Base-by-base conservation (phyloP, 495 filamentous ascomycete species). In the Tuber indicum region DNA sequence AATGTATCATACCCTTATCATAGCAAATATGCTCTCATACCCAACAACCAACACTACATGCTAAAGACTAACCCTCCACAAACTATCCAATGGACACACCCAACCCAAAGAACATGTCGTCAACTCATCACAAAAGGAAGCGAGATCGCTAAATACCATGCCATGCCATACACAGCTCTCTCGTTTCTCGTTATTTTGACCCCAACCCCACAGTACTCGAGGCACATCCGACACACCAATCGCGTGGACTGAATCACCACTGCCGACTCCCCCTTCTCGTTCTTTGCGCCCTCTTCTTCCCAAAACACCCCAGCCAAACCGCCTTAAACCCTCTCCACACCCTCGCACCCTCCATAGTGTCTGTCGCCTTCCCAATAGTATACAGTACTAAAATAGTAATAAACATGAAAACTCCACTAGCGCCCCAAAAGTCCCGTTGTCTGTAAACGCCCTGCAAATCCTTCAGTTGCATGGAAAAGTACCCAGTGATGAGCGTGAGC, bases 401-500 rank as follows among this genome's bases (percentile, higher is more conserved):
- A 41, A 86, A 86, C 71, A 93, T 87, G 52, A 93, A 89, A 58
- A 93, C 88, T 9, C 86, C 90, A 82, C 94, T 94, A 47, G 86
- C 85, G 32, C 87, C 86, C 93, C 93, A 97, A 81, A 94, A 97
- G 58, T 90, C 87, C 47, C 81, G 87, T 39, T 86, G 82, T 0
- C 86, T 89, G 84, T 92, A 95, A 26, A 86, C 84, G 7, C 83
- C 86, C 70, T 88, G 85, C 14, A 91, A 83, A 19, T 90, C 89
- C 39, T 84, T 81, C 70, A 96, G 87, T 82, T 93, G 89, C 32
- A 91, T 89, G 2, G 90, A 91, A 82, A 96, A 97, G 85, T 94
- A 96, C n/a, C 86, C 91, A 17, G 92, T 94, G 88, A 96, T 90
- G 49, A 97, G 86, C 77, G 90, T 92, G 77, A 97, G 90, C 5